Evolutionary conservation across 371 early-diverging fungal species (phyloP), one percentile per base, ranked within the genome.

Genomic region (Mortierella sp.): DNA sequence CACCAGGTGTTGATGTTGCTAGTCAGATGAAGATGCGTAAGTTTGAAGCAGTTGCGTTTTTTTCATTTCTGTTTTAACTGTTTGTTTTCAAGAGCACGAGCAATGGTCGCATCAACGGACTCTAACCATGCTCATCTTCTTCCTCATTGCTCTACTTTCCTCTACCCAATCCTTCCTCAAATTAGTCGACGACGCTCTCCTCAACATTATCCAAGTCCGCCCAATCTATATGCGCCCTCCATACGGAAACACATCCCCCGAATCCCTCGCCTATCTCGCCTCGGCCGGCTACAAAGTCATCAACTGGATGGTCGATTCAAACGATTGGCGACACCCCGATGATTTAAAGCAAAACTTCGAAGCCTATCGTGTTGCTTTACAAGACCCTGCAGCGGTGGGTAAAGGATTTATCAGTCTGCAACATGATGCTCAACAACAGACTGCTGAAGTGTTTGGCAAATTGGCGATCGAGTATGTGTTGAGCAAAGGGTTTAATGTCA

Each of bases 231-330:
- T 83, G 82, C 86, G 91, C 11, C 92, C 93, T 38, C 94, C 95
- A 14, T 93, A 90, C 77, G 92, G 92, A 45, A 92, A 92, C 81
- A 90, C 90, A 44, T 92, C 93, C 80, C 89, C 92, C 72, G 87
- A 91, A 38, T 90, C 90, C 24, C 75, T 78, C 5, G 88, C 89
- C 44, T 89, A 90, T n/a, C 76, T 80, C 10, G 65, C 52, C 38
- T 34, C 26, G 19, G 45, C 63, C 4, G 92, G 92, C 11, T 91
- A 91, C 78, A 89, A 80, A 70, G 80, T 81, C 55, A 55, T 88
- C 57, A 79, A 86, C 48, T 90, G 89, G 89, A 74, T 77, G 45
- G 54, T 75, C 31, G 85, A 88, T 52, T 72, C 85, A 16, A 78
- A 82, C 50, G 88, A 88, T 70, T 88, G 85, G 84, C 73, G 65